Conservation (phyloP, 306 rosid species). For the Cyamopsis tetragonoloba region DNA sequence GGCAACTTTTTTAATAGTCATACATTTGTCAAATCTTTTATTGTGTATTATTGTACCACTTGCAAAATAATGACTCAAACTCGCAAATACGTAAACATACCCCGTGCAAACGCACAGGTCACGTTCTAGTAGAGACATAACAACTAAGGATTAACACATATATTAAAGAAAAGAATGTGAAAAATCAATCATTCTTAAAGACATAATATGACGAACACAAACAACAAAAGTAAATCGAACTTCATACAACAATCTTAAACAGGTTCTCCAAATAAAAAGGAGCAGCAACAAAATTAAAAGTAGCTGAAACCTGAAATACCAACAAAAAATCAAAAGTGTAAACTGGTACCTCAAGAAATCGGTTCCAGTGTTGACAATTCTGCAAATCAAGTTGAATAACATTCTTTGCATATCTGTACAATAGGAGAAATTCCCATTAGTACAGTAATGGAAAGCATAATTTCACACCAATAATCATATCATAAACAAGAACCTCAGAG, state of each 20-base stretch:
- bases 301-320: background rate
- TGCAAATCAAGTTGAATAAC: slow-evolving; percentile 70
- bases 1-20: too few species aligned
- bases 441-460: slow-evolving; percentile 3
- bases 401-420: slow-evolving; percentile 65
- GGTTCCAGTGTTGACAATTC: slow-evolving; percentile 84
- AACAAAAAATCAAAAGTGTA: background rate
- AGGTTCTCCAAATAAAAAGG: background rate
- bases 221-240: background rate
- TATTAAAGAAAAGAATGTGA: background rate
- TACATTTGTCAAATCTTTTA: too few species aligned
- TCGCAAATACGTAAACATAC: too few species aligned
- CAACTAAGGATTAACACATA: background rate
- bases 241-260: background rate
- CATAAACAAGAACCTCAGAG: slow-evolving; percentile 54
- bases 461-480: slow-evolving; percentile 6
- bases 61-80: too few species aligned
- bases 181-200: background rate
- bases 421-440: background rate
- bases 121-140: background rate
- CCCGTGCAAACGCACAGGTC: too few species aligned
- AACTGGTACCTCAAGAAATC: slow-evolving; percentile 77
- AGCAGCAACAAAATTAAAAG: background rate
- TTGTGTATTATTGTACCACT: too few species aligned
- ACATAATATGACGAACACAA: background rate